Evolutionary conservation across 768 basidiomycete genomes (phyloP), one percentile per base, ranked within the genome.

Genomic region (Phallus indusiatus): DNA sequence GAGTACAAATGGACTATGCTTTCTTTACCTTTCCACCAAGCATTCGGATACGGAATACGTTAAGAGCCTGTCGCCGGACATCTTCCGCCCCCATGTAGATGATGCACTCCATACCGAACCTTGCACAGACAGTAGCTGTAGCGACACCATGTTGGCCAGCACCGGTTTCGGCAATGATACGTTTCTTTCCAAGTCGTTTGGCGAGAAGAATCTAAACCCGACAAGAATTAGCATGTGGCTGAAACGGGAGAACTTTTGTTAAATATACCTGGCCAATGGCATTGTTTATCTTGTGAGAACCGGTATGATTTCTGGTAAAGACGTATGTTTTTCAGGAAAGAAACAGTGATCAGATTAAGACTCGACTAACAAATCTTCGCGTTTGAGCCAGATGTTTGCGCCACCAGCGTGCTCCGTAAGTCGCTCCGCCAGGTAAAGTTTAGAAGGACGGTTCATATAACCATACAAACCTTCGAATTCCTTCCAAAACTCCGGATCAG

Each of bases 11-110:
- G 56, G 33, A 36, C 18, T 20, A 24, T 50, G 28, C 7, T 28
- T 28, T 47, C 64, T 54, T 48, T 60, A 88, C 89, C 76, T 91
- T 94, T 52, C 81, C 96, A 59, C 96, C 96, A 48, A 98, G 80
- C 94, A 99, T 96, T 68, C 87, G 84, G 68, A 98, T 99, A 52
- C 95, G 81, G 82, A 99, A 99, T 21, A 98, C 95, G 74, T 98
- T 99, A 64, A 99, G 72, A 17, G 93, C 92, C 72, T 99, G 96
- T 47, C 96, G 81, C 24, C 93, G 83, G 16, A 97, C 94, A 69
- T 98, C 96, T 71, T 97, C 96, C 22, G 91, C 84, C 54, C 96
- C 96, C 96, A 99, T 99, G 74, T 94, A 99, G 67, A 99, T 81
- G 64, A 95, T 73, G 69, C 96, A 99, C 72, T 96, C 85, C 78